Conservation (phyloP, 768 basidiomycete species). For the Phlebiopsis flavidoalba region DNA sequence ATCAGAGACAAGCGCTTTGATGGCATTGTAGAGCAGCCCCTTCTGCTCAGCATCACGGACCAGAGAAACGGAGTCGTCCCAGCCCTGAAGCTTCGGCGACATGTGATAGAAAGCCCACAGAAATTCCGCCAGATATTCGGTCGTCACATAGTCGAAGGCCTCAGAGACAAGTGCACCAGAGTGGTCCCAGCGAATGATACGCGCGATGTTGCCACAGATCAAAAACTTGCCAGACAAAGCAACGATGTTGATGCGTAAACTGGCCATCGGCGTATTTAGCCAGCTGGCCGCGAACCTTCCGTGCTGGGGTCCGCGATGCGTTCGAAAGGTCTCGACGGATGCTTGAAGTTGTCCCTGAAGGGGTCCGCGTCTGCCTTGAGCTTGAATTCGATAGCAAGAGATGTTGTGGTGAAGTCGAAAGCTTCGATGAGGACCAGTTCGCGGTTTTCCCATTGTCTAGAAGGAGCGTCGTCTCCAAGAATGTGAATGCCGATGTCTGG, state of each 20-base stretch:
- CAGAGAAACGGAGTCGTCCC: background rate
- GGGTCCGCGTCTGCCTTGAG: background rate
- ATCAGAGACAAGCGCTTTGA: background rate
- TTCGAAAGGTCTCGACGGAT: background rate
- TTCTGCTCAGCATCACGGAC: background rate
- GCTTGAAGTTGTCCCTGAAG: background rate
- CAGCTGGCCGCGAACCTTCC: background rate
- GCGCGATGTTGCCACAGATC: conserved; percentile 14
- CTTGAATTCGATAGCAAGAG: background rate
- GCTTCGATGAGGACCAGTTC: background rate
- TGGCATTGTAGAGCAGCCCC: background rate
- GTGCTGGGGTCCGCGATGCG: background rate
- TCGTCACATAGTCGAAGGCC: conserved; percentile 3
- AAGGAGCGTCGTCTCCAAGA: background rate
- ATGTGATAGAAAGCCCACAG: background rate
- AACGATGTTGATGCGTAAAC: too few species aligned
- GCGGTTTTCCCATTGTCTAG: background rate
- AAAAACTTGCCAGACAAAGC: too few species aligned
- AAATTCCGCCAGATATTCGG: background rate
- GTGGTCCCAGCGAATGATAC: conserved; percentile 1
- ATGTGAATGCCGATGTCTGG: background rate
- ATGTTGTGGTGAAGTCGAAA: background rate
- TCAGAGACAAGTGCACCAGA: background rate
- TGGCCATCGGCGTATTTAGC: background rate
- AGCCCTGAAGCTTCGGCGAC: background rate